phyloP scores from a whole-genome alignment of 1,139 yeast species.

The Geotrichum candidum region DNA sequence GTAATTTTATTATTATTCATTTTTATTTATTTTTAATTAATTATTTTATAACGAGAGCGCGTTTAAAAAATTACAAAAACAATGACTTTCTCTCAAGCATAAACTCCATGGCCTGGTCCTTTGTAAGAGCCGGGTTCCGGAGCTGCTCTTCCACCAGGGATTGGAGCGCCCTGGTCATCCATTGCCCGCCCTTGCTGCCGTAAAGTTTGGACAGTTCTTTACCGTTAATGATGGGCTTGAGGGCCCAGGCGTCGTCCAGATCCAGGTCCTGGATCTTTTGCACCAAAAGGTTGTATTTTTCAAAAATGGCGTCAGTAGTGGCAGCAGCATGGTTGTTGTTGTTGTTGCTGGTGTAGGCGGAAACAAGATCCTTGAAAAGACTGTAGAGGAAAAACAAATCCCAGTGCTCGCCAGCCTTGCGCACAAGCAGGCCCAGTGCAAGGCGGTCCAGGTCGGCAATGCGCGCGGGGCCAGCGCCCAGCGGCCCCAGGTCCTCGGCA shows the following conservation, averaged over 20 bases:
- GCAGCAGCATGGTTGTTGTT: background rate
- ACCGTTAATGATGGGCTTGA: slow-evolving; percentile 45
- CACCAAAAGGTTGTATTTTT: slow-evolving; percentile 19
- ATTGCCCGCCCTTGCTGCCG: slow-evolving; percentile 68
- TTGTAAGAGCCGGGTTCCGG: slow-evolving; percentile 53
- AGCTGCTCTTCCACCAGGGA: slow-evolving; percentile 66
- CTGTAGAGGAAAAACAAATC: slow-evolving; percentile 37
- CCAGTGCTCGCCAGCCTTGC: slow-evolving; percentile 51
- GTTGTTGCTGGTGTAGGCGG: background rate
- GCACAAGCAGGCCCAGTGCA: slow-evolving; percentile 54
- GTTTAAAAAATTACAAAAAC: slow-evolving; percentile 1
- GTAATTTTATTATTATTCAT: no score
- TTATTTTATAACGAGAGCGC: background rate
- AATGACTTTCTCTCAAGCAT: slow-evolving; percentile 14
- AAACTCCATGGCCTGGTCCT: slow-evolving; percentile 43
- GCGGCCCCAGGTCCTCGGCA: background rate
- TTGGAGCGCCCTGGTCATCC: slow-evolving; percentile 59
- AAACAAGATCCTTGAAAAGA: slow-evolving; percentile 21
- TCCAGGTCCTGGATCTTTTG: slow-evolving; percentile 20
- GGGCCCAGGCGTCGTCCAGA: slow-evolving; percentile 30
- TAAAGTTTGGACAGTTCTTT: slow-evolving; percentile 50
- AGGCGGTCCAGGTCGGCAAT: slow-evolving; percentile 40
- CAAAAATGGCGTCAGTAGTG: slow-evolving; percentile 4
- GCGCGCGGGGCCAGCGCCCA: background rate
- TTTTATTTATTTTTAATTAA: background rate